phyloP scores from a whole-genome alignment of 1,139 yeast species.

The Protomyces inundatus region DNA sequence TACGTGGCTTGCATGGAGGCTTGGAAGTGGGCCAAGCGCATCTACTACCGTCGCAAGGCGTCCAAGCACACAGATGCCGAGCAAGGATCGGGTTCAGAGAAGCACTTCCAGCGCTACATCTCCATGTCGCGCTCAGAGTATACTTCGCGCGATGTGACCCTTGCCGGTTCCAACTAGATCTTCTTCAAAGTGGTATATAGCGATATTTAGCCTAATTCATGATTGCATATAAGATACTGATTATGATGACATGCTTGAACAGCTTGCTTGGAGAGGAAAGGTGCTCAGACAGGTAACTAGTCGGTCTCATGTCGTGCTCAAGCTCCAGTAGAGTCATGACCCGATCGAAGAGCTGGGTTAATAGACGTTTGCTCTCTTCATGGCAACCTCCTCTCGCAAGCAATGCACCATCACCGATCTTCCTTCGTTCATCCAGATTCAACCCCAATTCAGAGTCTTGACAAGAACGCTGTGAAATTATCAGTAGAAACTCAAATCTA shows the following conservation, averaged over 20 bases:
- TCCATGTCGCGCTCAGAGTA: constrained; percentile 12
- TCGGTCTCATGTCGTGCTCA: neutral
- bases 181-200: too few species aligned
- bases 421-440: too few species aligned
- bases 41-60: constrained; percentile 18
- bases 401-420: too few species aligned
- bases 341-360: constrained; percentile 1
- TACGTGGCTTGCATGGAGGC: constrained; percentile 30
- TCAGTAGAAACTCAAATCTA: neutral
- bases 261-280: neutral
- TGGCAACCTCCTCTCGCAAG: neutral
- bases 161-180: neutral
- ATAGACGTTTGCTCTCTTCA: constrained; percentile 1
- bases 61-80: neutral
- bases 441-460: too few species aligned
- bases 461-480: neutral
- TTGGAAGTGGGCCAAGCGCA: constrained; percentile 32
- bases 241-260: too few species aligned
- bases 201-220: too few species aligned
- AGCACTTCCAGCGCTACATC: constrained; percentile 16
- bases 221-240: too few species aligned
- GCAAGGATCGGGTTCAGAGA: neutral
- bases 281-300: neutral
- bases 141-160: neutral
- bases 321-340: neutral